Percentiles rank a stretch among this genome's conserved stretches.
Evolutionary conservation across 345 rosid genomes (phyloP).

Genomic region (Fremontodendron californicum): DNA sequence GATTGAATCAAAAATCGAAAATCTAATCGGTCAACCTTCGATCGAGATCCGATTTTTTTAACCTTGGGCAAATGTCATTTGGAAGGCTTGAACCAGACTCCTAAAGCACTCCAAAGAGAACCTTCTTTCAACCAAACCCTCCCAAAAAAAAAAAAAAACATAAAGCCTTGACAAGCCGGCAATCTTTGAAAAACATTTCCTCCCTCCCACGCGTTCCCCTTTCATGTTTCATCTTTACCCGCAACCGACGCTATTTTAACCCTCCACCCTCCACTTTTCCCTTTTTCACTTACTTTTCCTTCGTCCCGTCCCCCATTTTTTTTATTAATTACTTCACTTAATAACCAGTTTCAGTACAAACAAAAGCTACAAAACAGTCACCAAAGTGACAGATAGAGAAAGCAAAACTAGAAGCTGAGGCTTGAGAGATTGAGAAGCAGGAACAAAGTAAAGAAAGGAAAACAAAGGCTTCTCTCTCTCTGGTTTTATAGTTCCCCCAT

Average conservation of each 20-base stretch:
- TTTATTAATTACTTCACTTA: neutral
- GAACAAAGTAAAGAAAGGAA: neutral
- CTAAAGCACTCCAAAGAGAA: neutral
- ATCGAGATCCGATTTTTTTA: too few relatives aligned
- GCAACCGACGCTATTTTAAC: slow-evolving; percentile 27
- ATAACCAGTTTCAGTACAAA: neutral
- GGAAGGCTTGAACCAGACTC: neutral
- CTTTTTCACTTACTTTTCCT: neutral
- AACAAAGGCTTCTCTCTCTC: neutral
- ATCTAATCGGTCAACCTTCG: too few relatives aligned
- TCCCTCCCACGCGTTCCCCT: slow-evolving; percentile 17
- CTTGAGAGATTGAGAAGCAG: neutral
- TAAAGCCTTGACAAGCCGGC: slow-evolving; percentile 6
- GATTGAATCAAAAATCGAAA: too few relatives aligned
- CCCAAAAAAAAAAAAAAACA: too few relatives aligned
- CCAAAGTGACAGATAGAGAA: neutral
- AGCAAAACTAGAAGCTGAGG: neutral
- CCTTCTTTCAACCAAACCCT: neutral
- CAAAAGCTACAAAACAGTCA: neutral
- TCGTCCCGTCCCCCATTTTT: neutral
- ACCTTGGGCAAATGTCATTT: too few relatives aligned
- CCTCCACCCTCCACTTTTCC: neutral
- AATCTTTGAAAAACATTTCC: neutral
- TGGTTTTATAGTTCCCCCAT: neutral
- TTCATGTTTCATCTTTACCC: neutral